A percentile compares a stretch with the other conserved stretches of the same genome.
Evolutionary conservation across 78 protist genomes (phyloP).

Genomic region (Anaeramoeba flamelloides): DNA sequence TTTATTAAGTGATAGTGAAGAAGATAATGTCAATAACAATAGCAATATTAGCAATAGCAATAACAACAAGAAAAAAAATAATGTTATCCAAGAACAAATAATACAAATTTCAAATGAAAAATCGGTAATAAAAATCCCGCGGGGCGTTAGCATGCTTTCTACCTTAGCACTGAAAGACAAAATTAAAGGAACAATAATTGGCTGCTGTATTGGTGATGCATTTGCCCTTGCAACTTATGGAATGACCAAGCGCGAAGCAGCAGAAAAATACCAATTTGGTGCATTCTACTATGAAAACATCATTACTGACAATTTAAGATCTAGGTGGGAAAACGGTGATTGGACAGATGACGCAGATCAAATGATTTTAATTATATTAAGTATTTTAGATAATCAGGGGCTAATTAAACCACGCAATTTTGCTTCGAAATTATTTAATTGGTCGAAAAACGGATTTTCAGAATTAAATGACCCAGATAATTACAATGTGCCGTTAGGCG

Average conservation of each 20-base stretch:
- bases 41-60: background rate
- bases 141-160: background rate
- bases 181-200: background rate
- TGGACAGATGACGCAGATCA: conserved; percentile 8
- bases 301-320: background rate
- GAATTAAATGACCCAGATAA: background rate
- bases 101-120: background rate
- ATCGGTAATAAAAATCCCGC: background rate
- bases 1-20: too few relatives aligned
- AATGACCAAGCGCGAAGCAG: background rate
- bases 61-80: background rate
- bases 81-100: background rate
- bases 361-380: background rate
- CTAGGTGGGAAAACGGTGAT: background rate
- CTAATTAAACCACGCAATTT: background rate
- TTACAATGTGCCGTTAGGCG: background rate
- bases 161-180: background rate
- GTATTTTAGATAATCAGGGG: background rate
- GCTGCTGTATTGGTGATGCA: background rate
- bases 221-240: background rate
- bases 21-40: too few relatives aligned
- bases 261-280: background rate
- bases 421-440: background rate
- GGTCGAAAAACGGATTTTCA: background rate
- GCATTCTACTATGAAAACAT: background rate